Evolutionary conservation across 805 yeast species (phyloP).

Genomic region (Candida easanensis): DNA sequence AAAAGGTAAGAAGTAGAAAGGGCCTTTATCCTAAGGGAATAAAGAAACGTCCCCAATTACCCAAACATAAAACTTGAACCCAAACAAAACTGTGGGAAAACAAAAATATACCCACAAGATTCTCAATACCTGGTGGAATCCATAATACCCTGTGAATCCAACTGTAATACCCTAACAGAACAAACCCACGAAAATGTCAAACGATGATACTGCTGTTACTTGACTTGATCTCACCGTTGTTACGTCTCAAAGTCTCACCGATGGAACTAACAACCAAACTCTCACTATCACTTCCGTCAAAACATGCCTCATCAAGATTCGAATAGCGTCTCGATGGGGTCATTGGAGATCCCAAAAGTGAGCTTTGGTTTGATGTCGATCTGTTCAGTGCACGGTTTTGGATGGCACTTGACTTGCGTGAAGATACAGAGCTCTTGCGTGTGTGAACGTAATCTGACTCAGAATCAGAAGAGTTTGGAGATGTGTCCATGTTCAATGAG

Average conservation of each 20-base stretch:
- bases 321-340: conserved; percentile 13
- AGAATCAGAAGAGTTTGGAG: conserved; percentile 29
- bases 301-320: conserved; percentile 14
- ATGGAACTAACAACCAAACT: conserved; percentile 31
- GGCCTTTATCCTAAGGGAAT: background rate
- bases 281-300: conserved; percentile 24
- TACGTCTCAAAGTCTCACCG: conserved; percentile 33
- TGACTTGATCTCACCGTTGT: conserved; percentile 28
- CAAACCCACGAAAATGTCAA: no score
- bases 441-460: conserved; percentile 24
- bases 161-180: no score
- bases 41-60: no score
- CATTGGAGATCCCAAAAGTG: conserved; percentile 12
- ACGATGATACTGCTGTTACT: conserved; percentile 18
- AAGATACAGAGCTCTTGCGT: conserved; percentile 17
- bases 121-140: no score
- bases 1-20: no score
- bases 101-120: no score
- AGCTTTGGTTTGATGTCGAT: conserved; percentile 12
- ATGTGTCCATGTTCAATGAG: conserved; percentile 19
- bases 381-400: conserved; percentile 6
- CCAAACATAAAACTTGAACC: no score
- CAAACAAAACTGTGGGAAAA: background rate
- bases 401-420: conserved; percentile 6
- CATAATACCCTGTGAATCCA: no score